These are phyloP conservation scores for Russula abietina DNA, from an alignment of 768 basidiomycete genomes.

Conservation along the genomic window DNA sequence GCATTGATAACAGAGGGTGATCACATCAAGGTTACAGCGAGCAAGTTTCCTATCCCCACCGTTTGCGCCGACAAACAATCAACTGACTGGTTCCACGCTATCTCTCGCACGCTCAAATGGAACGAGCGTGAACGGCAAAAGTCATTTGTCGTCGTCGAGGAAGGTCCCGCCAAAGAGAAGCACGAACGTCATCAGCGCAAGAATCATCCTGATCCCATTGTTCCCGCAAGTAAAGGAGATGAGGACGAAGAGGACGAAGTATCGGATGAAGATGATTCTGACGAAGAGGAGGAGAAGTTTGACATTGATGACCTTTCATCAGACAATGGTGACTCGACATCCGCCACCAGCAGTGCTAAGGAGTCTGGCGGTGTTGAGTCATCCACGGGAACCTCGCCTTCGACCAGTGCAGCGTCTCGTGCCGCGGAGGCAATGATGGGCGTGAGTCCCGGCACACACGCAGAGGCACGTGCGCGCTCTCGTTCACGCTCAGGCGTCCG, in stretches of 20 bases:
- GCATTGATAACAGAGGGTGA: slow-evolving; percentile 80
- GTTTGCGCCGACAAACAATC: slow-evolving; percentile 98
- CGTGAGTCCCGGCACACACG: slow-evolving; percentile 11
- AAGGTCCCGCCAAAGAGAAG: slow-evolving; percentile 49
- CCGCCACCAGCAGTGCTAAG: neutral
- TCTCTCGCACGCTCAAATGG: slow-evolving; percentile 96
- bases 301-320: slow-evolving; percentile 83
- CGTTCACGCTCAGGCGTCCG: slow-evolving; percentile 19
- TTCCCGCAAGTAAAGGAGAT: slow-evolving; percentile 21
- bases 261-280: slow-evolving; percentile 38
- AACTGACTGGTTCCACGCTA: slow-evolving; percentile 97
- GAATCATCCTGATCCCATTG: neutral
- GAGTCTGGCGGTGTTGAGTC: neutral
- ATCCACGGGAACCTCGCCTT: slow-evolving; percentile 6
- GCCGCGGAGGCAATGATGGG: slow-evolving; percentile 25
- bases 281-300: slow-evolving; percentile 72
- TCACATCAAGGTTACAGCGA: slow-evolving; percentile 97
- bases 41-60: slow-evolving; percentile 96
- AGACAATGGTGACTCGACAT: slow-evolving; percentile 12
- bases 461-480: slow-evolving; percentile 4
- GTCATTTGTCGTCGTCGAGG: slow-evolving; percentile 97
- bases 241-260: slow-evolving; percentile 37
- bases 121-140: slow-evolving; percentile 98
- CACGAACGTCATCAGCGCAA: neutral
- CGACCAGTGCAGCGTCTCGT: slow-evolving; percentile 9